Evolutionary conservation across 495 filamentous ascomycete genomes (phyloP).

Genomic region (Hyaloscypha finlandica): DNA sequence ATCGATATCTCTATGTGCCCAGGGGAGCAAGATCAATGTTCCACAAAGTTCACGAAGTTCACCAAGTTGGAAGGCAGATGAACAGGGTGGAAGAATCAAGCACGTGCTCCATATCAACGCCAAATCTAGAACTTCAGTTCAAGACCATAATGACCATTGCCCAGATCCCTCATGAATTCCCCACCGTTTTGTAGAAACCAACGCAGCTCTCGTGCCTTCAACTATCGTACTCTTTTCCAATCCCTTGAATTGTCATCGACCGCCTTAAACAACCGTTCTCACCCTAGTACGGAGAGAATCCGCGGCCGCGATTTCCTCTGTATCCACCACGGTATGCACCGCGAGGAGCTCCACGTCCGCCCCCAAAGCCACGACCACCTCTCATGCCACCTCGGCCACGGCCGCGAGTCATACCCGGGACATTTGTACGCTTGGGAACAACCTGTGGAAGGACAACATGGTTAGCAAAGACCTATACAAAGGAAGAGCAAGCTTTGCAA

Average conservation of each 20-base stretch:
- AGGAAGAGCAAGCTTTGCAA: constrained; percentile 35
- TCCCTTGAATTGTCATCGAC: neutral
- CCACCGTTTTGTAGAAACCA: constrained; percentile 14
- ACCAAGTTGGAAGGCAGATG: neutral
- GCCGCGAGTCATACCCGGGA: constrained; percentile 84
- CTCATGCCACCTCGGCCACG: constrained; percentile 67
- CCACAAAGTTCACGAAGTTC: neutral
- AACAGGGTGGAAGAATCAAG: neutral
- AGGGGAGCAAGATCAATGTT: neutral
- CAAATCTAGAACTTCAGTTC: constrained; percentile 8
- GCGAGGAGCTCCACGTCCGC: constrained; percentile 63
- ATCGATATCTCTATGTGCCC: neutral
- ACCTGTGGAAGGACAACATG: constrained; percentile 55
- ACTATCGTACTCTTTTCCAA: constrained; percentile 29
- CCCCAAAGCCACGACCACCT: constrained; percentile 45
- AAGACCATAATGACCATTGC: neutral
- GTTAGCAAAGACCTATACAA: constrained; percentile 16
- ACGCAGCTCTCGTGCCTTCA: constrained; percentile 11
- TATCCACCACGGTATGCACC: constrained; percentile 83
- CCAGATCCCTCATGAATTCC: neutral
- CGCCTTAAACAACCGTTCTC: neutral
- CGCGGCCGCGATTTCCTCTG: constrained; percentile 73
- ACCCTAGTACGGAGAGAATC: constrained; percentile 76
- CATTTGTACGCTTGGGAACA: constrained; percentile 94
- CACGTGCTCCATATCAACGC: constrained; percentile 19